Evolutionary conservation across 2,329 filamentous ascomycete species (phyloP).

Genomic region (Sporothrix phasma): DNA sequence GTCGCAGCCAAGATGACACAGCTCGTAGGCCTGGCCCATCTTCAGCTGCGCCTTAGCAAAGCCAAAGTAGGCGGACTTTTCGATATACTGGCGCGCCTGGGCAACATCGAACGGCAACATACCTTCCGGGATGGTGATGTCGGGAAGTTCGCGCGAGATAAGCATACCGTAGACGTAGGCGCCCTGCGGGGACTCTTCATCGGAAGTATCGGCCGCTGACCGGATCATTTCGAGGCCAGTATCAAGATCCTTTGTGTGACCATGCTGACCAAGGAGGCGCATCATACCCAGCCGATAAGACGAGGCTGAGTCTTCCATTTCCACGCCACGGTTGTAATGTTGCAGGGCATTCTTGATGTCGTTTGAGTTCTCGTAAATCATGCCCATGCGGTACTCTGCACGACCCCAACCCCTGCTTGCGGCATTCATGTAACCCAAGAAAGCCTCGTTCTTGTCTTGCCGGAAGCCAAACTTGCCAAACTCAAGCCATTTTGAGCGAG

Average conservation of each 20-base stretch:
- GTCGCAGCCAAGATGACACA: conserved; percentile 86
- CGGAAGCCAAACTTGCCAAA: conserved; percentile 92
- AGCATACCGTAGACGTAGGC: conserved; percentile 96
- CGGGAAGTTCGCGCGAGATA: conserved; percentile 79
- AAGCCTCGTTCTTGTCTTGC: conserved; percentile 90
- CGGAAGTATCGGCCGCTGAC: conserved; percentile 72
- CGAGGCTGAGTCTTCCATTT: conserved; percentile 76
- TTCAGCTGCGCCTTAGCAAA: conserved; percentile 96
- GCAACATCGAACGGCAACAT: conserved; percentile 62
- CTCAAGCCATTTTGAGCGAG: conserved; percentile 92
- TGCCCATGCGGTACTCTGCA: conserved; percentile 93
- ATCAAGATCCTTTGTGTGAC: conserved; percentile 70
- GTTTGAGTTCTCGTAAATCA: conserved; percentile 94
- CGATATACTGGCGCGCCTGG: conserved; percentile 74
- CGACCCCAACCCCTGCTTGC: conserved; percentile 73
- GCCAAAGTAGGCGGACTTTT: conserved; percentile 90
- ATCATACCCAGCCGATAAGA: conserved; percentile 90
- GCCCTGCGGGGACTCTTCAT: conserved; percentile 94
- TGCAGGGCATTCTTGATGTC: conserved; percentile 83
- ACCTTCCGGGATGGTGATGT: conserved; percentile 66
- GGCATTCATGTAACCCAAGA: conserved; percentile 74
- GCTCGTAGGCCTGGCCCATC: conserved; percentile 92
- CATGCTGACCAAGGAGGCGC: conserved; percentile 87
- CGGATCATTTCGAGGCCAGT: conserved; percentile 74
- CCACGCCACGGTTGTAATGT: conserved; percentile 78